Conservation (phyloP, 305 asterid genomes). For the Fraxinus sp. region DNA sequence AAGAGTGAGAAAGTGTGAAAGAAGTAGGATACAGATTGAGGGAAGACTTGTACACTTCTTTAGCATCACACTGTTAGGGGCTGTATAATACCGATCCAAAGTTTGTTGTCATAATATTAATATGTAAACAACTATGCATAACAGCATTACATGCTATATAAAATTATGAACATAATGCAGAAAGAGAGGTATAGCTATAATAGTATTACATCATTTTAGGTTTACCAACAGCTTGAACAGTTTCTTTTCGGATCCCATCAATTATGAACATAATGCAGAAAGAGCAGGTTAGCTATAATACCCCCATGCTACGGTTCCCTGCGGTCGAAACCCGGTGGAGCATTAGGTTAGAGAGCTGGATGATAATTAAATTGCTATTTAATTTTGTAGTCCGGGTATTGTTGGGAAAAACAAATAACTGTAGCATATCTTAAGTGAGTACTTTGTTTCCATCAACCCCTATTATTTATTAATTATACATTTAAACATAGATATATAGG, state of each 20-base stretch:
- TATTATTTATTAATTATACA: not conserved
- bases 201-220: not conserved
- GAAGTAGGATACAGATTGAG: not conserved
- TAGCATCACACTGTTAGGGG: not conserved
- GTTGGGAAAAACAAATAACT: not conserved
- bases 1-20: not conserved
- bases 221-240: not conserved
- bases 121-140: not conserved
- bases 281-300: not conserved
- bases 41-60: not conserved
- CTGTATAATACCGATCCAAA: not conserved
- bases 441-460: not conserved
- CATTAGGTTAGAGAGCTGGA: not conserved
- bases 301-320: not conserved
- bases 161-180: not conserved
- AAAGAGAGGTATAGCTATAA: not conserved
- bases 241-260: not conserved
- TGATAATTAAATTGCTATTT: not conserved
- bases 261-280: not conserved
- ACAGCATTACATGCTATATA: not conserved
- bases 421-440: not conserved
- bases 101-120: not conserved
- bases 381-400: not conserved
- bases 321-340: not conserved
- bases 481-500: not conserved